Percentiles rank a stretch among this genome's conserved stretches.
phyloP scores from a whole-genome alignment of 148 eudicot species.

The Rhododendron ferrugineum region DNA sequence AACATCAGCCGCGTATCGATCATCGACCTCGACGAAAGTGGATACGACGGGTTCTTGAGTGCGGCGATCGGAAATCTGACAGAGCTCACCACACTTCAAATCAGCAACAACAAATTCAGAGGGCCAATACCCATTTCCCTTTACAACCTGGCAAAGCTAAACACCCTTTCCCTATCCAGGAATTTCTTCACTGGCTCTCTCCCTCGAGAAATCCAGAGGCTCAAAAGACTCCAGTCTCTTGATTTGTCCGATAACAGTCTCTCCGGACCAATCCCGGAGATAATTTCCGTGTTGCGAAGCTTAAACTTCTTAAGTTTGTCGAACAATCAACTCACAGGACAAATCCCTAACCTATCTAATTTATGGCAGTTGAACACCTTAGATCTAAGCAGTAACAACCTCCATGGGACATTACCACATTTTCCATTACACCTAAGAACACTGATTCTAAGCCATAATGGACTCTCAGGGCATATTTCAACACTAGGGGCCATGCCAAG shows the following conservation, averaged over 20 bases:
- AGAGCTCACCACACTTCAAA: constrained; percentile 44
- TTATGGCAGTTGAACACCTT: constrained; percentile 56
- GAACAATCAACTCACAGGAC: constrained; percentile 46
- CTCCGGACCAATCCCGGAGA: constrained; percentile 45
- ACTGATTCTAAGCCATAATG: constrained; percentile 38
- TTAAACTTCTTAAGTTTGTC: constrained; percentile 36
- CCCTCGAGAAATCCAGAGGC: constrained; percentile 26
- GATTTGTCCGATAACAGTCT: constrained; percentile 53
- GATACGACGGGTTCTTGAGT: constrained; percentile 61
- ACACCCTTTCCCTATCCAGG: constrained; percentile 31
- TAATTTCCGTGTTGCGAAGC: constrained; percentile 30
- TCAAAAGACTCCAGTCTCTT: constrained; percentile 35
- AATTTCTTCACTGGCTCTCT: constrained; percentile 59
- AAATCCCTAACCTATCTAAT: constrained; percentile 42
- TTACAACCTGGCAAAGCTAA: constrained; percentile 36
- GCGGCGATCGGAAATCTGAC: constrained; percentile 54
- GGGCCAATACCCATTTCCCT: constrained; percentile 54
- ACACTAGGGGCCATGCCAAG: constrained; percentile 26
- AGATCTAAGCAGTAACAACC: constrained; percentile 51
- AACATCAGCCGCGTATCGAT: constrained; percentile 36
- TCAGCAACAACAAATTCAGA: constrained; percentile 57
- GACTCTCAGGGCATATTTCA: constrained; percentile 52
- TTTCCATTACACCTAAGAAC: constrained; percentile 41
- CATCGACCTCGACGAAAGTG: constrained; percentile 51
- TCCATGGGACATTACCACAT: constrained; percentile 49